phyloP scores from a whole-genome alignment of 305 asterid species.

The Solanum hybrid region DNA sequence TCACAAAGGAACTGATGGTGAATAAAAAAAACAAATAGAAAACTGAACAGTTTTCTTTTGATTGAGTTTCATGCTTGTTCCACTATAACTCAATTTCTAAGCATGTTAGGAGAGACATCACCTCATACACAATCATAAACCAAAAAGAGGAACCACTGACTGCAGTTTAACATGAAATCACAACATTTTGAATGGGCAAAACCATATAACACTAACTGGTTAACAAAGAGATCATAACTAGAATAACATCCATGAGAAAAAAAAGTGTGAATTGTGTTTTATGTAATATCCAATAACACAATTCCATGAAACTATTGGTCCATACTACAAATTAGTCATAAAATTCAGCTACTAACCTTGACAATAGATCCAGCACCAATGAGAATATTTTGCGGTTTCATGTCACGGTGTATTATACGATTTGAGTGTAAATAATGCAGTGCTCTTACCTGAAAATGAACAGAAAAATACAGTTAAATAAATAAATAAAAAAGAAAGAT shows the following conservation, averaged over 20 bases:
- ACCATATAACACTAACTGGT: background rate
- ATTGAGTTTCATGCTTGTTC: background rate
- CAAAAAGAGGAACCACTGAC: background rate
- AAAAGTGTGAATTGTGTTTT: background rate
- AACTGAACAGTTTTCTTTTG: background rate
- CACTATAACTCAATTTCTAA: background rate
- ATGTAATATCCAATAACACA: background rate
- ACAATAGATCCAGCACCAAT: slow-evolving; percentile 90
- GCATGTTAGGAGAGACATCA: background rate
- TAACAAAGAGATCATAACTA: background rate
- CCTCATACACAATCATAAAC: background rate
- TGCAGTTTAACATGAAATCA: background rate
- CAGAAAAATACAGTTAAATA: slow-evolving; percentile 9
- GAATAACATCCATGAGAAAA: background rate
- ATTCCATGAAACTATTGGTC: background rate
- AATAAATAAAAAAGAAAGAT: background rate
- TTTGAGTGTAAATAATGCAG: slow-evolving; percentile 93
- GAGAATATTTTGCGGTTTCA: slow-evolving; percentile 98
- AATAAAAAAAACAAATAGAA: background rate
- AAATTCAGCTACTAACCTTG: slow-evolving; percentile 41
- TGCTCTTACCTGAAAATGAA: slow-evolving; percentile 67
- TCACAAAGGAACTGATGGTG: background rate
- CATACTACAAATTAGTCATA: background rate
- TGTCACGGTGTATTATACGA: slow-evolving; percentile 97
- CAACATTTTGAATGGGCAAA: background rate